Evolutionary conservation across 495 filamentous ascomycete species (phyloP).

Genomic region (Articulospora tetracladia): DNA sequence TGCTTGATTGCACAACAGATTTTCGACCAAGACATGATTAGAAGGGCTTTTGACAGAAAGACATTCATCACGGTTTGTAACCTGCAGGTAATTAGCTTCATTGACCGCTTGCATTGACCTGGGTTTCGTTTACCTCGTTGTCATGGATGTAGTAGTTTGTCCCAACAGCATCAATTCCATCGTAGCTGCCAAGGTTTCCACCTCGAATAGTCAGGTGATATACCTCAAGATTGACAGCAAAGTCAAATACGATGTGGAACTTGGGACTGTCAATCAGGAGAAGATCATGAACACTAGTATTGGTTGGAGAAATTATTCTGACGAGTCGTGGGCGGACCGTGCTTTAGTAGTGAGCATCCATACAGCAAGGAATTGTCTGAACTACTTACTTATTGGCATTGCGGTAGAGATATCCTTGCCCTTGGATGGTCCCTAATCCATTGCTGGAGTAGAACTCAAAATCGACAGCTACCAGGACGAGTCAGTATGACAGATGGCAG

Average conservation of each 20-base stretch:
- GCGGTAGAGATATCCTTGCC: slow-evolving; percentile 18
- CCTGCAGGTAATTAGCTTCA: not conserved
- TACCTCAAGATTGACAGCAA: not conserved
- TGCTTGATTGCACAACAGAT: slow-evolving; percentile 1
- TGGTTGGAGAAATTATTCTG: not conserved
- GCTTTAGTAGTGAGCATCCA: not conserved
- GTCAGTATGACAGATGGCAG: not conserved
- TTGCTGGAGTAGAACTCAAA: slow-evolving; percentile 47
- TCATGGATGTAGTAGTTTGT: slow-evolving; percentile 1
- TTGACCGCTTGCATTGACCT: not conserved
- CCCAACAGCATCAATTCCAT: not conserved
- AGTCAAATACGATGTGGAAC: slow-evolving; percentile 2
- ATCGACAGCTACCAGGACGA: slow-evolving; percentile 23
- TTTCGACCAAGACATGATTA: slow-evolving; percentile 1
- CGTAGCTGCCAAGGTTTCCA: not conserved
- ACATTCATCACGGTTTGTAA: slow-evolving; percentile 2
- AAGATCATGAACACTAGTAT: not conserved
- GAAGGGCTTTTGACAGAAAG: not conserved
- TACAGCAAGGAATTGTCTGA: not conserved
- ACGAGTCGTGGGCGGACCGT: not conserved
- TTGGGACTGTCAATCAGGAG: not conserved
- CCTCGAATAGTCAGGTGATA: slow-evolving; percentile 2
- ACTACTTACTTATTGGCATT: not conserved
- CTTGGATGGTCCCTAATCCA: slow-evolving; percentile 43
- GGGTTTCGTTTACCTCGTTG: not conserved